phyloP scores from a whole-genome alignment of 1,139 yeast genomes.

The Hyphopichia pseudoburtonii region DNA sequence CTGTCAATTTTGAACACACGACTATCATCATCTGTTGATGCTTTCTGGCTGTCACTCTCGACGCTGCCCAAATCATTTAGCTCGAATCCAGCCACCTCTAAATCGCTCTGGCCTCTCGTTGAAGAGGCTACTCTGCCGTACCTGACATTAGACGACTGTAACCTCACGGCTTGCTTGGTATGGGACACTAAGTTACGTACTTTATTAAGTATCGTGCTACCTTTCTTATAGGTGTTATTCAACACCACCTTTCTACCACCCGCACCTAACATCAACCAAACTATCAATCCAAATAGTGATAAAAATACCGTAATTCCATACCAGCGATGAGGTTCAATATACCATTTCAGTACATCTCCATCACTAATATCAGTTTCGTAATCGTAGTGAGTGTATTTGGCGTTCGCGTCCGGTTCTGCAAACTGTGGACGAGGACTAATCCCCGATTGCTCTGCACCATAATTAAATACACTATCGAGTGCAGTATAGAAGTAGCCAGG shows the following conservation, averaged over 20 bases:
- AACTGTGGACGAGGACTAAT: slow-evolving; percentile 47
- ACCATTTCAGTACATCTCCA: slow-evolving; percentile 36
- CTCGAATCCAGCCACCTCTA: slow-evolving; percentile 1
- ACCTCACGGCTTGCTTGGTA: too few species aligned
- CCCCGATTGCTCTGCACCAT: slow-evolving; percentile 55
- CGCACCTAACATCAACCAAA: slow-evolving; percentile 50
- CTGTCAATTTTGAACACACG: slow-evolving; percentile 16
- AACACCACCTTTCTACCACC: slow-evolving; percentile 20
- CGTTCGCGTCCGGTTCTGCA: slow-evolving; percentile 20
- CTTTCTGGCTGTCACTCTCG: not conserved
- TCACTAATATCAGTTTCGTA: slow-evolving; percentile 30
- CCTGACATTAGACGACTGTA: too few species aligned
- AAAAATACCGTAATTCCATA: slow-evolving; percentile 55
- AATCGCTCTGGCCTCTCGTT: too few species aligned
- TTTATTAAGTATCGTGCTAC: slow-evolving; percentile 2
- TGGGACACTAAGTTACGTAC: not conserved
- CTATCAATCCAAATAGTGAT: slow-evolving; percentile 38
- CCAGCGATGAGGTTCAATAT: slow-evolving; percentile 51
- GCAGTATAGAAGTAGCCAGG: slow-evolving; percentile 54
- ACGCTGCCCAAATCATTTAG: not conserved
- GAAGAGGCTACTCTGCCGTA: not conserved
- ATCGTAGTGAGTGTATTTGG: slow-evolving; percentile 25
- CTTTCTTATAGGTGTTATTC: slow-evolving; percentile 10
- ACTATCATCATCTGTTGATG: slow-evolving; percentile 7
- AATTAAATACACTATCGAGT: slow-evolving; percentile 44